phyloP scores from a whole-genome alignment of 345 rosid genomes.

The Kandelia obovata region DNA sequence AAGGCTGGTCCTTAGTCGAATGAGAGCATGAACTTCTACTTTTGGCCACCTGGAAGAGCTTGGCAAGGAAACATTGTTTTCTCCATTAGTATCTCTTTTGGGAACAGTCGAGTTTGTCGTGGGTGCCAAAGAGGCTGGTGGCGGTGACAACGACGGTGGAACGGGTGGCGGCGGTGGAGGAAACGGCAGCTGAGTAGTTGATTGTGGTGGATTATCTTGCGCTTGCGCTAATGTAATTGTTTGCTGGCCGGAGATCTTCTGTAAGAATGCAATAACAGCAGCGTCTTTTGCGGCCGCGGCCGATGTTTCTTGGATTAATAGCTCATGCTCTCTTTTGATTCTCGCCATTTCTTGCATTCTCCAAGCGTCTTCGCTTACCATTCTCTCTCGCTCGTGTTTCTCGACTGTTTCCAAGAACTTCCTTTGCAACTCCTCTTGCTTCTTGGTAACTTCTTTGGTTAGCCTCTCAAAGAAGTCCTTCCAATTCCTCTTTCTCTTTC shows the following conservation, averaged over 20 bases:
- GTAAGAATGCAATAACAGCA: constrained; percentile 67
- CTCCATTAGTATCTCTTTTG: constrained; percentile 17
- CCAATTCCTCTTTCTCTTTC: constrained; percentile 62
- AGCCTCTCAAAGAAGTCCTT: constrained; percentile 48
- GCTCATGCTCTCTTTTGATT: constrained; percentile 55
- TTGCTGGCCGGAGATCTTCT: constrained; percentile 59
- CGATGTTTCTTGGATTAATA: constrained; percentile 66
- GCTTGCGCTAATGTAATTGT: constrained; percentile 6
- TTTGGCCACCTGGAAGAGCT: constrained; percentile 88
- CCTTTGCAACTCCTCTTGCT: constrained; percentile 69
- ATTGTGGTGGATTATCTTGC: neutral
- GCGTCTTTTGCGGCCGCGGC: constrained; percentile 69
- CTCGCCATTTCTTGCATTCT: constrained; percentile 56
- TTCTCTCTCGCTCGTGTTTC: constrained; percentile 57
- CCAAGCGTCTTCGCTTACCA: constrained; percentile 72
- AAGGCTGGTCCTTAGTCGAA: constrained; percentile 50
- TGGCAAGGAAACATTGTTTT: constrained; percentile 22
- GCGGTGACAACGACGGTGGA: no score
- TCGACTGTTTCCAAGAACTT: constrained; percentile 66
- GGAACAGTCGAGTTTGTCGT: neutral
- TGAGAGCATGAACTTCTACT: constrained; percentile 71
- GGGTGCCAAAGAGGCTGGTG: neutral
- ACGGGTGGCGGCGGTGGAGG: neutral
- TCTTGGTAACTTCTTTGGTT: constrained; percentile 59
- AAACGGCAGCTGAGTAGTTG: neutral